These are phyloP conservation scores for Trichosphaerium sp. DNA, from an alignment of 78 protist species.

Conservation along the genomic window DNA sequence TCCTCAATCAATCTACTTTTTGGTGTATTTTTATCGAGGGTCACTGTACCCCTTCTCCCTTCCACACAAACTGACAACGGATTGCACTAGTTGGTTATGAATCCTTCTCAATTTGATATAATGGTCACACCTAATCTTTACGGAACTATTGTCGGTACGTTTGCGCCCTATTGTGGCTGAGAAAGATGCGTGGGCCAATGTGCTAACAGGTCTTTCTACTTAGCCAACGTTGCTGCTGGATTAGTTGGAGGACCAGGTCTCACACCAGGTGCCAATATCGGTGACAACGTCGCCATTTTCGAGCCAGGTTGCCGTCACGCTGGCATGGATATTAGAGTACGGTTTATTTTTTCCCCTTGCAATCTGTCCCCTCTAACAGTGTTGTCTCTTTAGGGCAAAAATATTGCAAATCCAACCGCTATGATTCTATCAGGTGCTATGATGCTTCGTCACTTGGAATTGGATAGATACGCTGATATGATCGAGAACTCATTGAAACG, in stretches of 20 bases:
- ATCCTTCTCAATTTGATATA: constrained; percentile 76
- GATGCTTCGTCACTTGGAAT: constrained; percentile 59
- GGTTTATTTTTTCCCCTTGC: too few relatives aligned
- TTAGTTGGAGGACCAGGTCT: constrained; percentile 82
- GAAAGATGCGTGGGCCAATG: too few relatives aligned
- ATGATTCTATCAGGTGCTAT: constrained; percentile 41
- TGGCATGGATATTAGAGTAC: constrained; percentile 61
- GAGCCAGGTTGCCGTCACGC: constrained; percentile 67
- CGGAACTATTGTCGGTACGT: constrained; percentile 76
- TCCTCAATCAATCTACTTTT: not conserved
- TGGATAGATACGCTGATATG: constrained; percentile 22
- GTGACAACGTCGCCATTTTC: constrained; percentile 56
- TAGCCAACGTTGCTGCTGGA: constrained; percentile 77
- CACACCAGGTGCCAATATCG: constrained; percentile 68
- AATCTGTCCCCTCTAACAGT: too few relatives aligned
- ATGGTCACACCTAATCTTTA: constrained; percentile 76
- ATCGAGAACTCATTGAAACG: constrained; percentile 40
- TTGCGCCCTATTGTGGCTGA: too few relatives aligned
- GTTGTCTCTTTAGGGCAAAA: constrained; percentile 44
- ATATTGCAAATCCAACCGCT: constrained; percentile 74
- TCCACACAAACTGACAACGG: not conserved
- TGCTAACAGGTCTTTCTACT: too few relatives aligned
- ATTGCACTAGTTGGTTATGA: constrained; percentile 50
- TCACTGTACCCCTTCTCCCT: not conserved
- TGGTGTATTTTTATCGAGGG: not conserved